Percentiles rank a stretch among this genome's conserved stretches.
Conservation (phyloP, 352 stramenopile species). For the Pythium folliculosum region DNA sequence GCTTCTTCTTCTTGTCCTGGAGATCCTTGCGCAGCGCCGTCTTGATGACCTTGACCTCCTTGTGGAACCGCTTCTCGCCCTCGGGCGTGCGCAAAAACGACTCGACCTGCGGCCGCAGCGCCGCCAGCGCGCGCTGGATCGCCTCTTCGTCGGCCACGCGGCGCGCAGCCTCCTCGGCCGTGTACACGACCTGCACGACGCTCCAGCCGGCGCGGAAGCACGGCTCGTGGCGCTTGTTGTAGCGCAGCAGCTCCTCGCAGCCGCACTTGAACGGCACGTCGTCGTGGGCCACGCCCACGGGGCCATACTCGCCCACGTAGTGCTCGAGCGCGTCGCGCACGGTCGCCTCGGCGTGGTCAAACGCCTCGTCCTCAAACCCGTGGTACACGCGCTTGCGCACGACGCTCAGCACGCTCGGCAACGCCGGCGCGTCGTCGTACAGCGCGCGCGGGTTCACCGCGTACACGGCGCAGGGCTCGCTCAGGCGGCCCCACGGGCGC, state of each 20-base stretch:
- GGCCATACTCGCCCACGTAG: slow-evolving; percentile 63
- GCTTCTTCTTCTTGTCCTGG: slow-evolving; percentile 35
- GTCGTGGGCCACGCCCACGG: slow-evolving; percentile 55
- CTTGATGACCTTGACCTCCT: slow-evolving; percentile 55
- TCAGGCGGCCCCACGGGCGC: slow-evolving; percentile 62
- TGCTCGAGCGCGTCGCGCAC: slow-evolving; percentile 59
- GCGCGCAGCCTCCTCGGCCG: slow-evolving; percentile 50
- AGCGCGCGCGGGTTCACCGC: slow-evolving; percentile 48
- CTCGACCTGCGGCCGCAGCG: slow-evolving; percentile 58
- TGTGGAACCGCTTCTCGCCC: slow-evolving; percentile 66
- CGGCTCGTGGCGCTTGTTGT: slow-evolving; percentile 69
- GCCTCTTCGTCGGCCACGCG: slow-evolving; percentile 48
- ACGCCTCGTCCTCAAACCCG: slow-evolving; percentile 64
- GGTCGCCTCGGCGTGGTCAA: slow-evolving; percentile 42
- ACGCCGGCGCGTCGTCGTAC: slow-evolving; percentile 29
- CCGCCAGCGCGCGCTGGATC: slow-evolving; percentile 45
- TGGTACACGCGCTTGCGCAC: slow-evolving; percentile 63
- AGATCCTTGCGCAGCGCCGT: slow-evolving; percentile 41
- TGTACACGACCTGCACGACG: slow-evolving; percentile 62
- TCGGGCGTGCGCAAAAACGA: slow-evolving; percentile 58
- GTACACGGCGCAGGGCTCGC: slow-evolving; percentile 53
- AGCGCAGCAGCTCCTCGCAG: slow-evolving; percentile 65
- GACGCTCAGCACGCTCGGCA: slow-evolving; percentile 69
- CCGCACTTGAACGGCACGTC: slow-evolving; percentile 73
- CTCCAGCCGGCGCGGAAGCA: slow-evolving; percentile 65